A percentile compares a stretch with the other conserved stretches of the same genome.
Evolutionary conservation across 2,329 filamentous ascomycete species (phyloP).

Genomic region (Rutstroemia sydowiana): DNA sequence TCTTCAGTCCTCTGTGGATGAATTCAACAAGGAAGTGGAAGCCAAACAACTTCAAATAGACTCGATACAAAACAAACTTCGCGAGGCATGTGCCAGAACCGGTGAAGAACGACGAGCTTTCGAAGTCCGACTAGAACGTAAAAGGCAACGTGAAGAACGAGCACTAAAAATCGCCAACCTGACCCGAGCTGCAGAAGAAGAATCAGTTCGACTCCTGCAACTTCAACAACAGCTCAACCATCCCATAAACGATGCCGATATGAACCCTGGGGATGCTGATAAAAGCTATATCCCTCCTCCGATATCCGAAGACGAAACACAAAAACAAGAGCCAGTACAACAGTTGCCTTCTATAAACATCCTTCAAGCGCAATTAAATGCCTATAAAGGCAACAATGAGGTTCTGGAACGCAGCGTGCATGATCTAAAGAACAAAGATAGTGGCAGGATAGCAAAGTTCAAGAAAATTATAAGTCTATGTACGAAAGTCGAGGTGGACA

Average conservation of each 20-base stretch:
- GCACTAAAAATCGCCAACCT: constrained; percentile 72
- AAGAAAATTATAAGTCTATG: constrained; percentile 81
- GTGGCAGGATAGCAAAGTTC: constrained; percentile 81
- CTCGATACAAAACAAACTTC: constrained; percentile 70
- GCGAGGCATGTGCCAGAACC: constrained; percentile 70
- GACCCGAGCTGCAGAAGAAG: constrained; percentile 62
- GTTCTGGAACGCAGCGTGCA: constrained; percentile 60
- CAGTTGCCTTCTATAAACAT: constrained; percentile 47
- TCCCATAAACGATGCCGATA: constrained; percentile 46
- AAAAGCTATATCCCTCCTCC: no score
- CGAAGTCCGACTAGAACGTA: constrained; percentile 60
- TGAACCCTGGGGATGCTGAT: constrained; percentile 33
- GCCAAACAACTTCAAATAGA: constrained; percentile 81
- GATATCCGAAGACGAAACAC: no score
- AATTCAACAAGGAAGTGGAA: constrained; percentile 74
- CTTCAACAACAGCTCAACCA: constrained; percentile 41
- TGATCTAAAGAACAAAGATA: constrained; percentile 68
- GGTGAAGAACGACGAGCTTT: constrained; percentile 69
- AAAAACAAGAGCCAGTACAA: no score
- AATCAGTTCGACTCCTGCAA: constrained; percentile 48
- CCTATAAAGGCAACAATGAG: constrained; percentile 62
- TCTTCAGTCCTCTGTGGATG: constrained; percentile 67
- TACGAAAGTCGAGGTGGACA: constrained; percentile 67
- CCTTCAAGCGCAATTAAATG: constrained; percentile 61
- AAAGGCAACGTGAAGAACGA: constrained; percentile 56